Base-by-base conservation (phyloP, 352 stramenopile species). In the Globisporangium barbulae region DNA sequence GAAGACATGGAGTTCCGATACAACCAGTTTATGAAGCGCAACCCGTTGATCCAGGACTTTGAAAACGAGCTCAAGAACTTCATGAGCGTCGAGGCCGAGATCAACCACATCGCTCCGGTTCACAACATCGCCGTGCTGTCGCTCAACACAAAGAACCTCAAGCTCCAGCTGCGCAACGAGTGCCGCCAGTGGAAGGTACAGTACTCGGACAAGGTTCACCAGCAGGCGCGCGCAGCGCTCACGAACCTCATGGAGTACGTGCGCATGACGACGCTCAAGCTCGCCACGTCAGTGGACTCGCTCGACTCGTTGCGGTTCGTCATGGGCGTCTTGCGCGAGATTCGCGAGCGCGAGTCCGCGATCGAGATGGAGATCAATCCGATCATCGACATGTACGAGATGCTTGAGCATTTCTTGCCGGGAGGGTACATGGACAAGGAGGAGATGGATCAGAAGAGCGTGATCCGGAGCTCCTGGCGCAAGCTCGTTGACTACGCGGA, bases 371-470 rank as follows among this genome's bases (percentile, higher is more conserved):
- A 96, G 54, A 88, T 97, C 42, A 88, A 87, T 45, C 89, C 89
- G 5, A 95, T 97, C 42, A 75, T 85, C 0, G 88, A 96, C 65
- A 96, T 96, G 88, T 97, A 96, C 63, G 72, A 88, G 4, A 94
- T 97, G 88, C 79, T 97, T 7, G 88, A 96, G 61, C 83, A 94
- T 47, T 96, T 90, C 52, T 60, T 97, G 1, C 89, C 89, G 19
- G 88, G 81, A 22, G 88, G 88, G 8, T 86, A 90, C 64, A 91
- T 96, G 71, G 84, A 96, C 63, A 89, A 91, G 49, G 83, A 92
- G 49, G 89, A 98, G 68, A 94, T 98, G 70, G 89, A 97, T 50
- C 83, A 97, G 61, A 97, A 97, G 66, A 94, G 78, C 52, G 76
- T 96, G 1, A 69, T 97, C 28, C 83, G 86, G 5, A 79, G 78